These are phyloP conservation scores for Ascobolus immersus DNA, from an alignment of 495 filamentous ascomycete genomes.

Conservation along the genomic window DNA sequence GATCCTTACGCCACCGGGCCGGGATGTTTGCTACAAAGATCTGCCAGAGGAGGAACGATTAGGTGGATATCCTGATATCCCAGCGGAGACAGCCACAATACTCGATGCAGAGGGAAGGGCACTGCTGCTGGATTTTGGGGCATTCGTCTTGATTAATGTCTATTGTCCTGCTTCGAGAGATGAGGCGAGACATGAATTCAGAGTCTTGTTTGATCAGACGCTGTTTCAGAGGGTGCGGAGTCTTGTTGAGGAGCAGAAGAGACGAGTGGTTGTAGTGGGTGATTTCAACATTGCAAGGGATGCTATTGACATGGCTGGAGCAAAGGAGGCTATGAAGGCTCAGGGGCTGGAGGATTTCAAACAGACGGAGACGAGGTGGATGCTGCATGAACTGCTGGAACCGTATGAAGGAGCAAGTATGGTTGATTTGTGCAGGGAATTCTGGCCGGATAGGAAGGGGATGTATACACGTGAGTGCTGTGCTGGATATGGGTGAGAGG, in stretches of 20 bases:
- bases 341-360: conserved; percentile 34
- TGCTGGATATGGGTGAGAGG: background rate
- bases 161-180: conserved; percentile 79
- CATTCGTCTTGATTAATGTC: conserved; percentile 73
- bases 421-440: conserved; percentile 64
- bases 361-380: conserved; percentile 42
- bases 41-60: conserved; percentile 58
- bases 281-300: conserved; percentile 72
- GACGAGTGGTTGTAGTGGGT: conserved; percentile 52
- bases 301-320: conserved; percentile 44
- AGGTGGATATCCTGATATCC: conserved; percentile 57
- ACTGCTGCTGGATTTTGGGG: conserved; percentile 81
- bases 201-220: conserved; percentile 50
- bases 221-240: conserved; percentile 68
- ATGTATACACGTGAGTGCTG: conserved; percentile 60
- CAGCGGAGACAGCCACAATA: conserved; percentile 29
- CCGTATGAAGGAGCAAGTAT: conserved; percentile 45
- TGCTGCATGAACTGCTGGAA: conserved; percentile 61
- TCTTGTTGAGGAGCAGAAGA: conserved; percentile 50
- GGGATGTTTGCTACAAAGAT: conserved; percentile 45
- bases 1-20: conserved; percentile 49
- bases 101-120: conserved; percentile 85
- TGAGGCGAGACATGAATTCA: conserved; percentile 59
- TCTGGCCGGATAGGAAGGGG: conserved; percentile 49
- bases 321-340: conserved; percentile 11